Evolutionary conservation across 371 early-diverging fungal species (phyloP).

Genomic region (Mucor irregularis): DNA sequence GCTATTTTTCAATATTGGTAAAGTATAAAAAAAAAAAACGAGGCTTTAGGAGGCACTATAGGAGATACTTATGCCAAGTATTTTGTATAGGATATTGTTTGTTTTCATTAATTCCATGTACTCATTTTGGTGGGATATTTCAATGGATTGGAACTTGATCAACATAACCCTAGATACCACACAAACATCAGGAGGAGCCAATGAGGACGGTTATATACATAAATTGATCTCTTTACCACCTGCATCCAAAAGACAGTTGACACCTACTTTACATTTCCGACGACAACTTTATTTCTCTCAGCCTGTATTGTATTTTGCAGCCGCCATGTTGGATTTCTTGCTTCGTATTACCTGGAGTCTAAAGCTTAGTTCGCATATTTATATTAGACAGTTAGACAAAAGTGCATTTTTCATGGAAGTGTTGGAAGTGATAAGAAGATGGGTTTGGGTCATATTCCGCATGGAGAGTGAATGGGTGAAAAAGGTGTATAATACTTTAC

Average conservation of each 20-base stretch:
- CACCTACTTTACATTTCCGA: constrained; percentile 54
- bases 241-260: constrained; percentile 5
- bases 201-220: constrained; percentile 7
- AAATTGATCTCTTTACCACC: constrained; percentile 4
- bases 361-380: constrained; percentile 75
- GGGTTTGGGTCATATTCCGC: constrained; percentile 91
- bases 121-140: constrained; percentile 94
- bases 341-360: constrained; percentile 87
- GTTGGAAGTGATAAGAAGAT: constrained; percentile 81
- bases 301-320: constrained; percentile 67
- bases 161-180: constrained; percentile 18
- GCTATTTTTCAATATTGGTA: constrained; percentile 47
- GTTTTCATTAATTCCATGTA: constrained; percentile 86
- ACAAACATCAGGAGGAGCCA: too few species aligned
- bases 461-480: constrained; percentile 82
- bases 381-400: constrained; percentile 63
- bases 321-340: constrained; percentile 75
- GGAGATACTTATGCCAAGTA: neutral
- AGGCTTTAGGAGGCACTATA: neutral
- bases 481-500: constrained; percentile 31
- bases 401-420: constrained; percentile 76
- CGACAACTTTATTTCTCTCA: constrained; percentile 64
- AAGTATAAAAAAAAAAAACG: neutral
- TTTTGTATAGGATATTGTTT: constrained; percentile 63
- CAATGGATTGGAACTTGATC: constrained; percentile 87